Conservation (phyloP, 345 rosid species). For the Populus ilicifolia region DNA sequence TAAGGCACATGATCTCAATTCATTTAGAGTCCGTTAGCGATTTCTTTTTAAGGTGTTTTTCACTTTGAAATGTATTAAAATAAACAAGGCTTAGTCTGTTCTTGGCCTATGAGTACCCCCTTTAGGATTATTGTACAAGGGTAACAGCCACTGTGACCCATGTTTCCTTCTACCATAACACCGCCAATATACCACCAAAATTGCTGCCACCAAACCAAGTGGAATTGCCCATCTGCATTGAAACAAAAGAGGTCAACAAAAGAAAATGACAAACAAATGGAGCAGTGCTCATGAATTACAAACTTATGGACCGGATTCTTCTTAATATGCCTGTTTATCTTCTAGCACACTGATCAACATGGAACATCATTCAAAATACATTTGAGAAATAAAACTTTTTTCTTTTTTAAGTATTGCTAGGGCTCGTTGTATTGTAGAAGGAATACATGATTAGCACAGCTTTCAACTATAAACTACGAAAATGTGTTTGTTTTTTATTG, state of each 20-base stretch:
- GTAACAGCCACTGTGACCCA: slow-evolving; percentile 68
- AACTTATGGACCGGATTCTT: background rate
- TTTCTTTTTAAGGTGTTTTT: too few species aligned
- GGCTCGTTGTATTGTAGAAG: background rate
- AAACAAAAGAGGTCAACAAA: background rate
- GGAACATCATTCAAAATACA: background rate
- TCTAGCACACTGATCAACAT: background rate
- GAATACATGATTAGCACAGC: background rate
- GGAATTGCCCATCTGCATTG: slow-evolving; percentile 89
- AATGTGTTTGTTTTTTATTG: background rate
- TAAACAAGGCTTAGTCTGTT: slow-evolving; percentile 43
- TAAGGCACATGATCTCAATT: background rate
- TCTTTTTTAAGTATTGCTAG: background rate
- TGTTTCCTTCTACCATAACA: slow-evolving; percentile 76
- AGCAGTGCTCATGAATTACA: background rate
- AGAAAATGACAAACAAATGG: background rate
- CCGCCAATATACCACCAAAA: slow-evolving; percentile 70
- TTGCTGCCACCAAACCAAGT: slow-evolving; percentile 40
- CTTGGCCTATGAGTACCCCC: slow-evolving; percentile 59
- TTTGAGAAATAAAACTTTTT: background rate
- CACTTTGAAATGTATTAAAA: too few species aligned
- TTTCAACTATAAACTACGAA: background rate
- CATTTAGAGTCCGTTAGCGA: background rate
- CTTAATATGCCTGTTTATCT: background rate
- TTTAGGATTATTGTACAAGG: slow-evolving; percentile 56